phyloP scores from a whole-genome alignment of 2,329 filamentous ascomycete genomes.

The Lomentospora prolificans region DNA sequence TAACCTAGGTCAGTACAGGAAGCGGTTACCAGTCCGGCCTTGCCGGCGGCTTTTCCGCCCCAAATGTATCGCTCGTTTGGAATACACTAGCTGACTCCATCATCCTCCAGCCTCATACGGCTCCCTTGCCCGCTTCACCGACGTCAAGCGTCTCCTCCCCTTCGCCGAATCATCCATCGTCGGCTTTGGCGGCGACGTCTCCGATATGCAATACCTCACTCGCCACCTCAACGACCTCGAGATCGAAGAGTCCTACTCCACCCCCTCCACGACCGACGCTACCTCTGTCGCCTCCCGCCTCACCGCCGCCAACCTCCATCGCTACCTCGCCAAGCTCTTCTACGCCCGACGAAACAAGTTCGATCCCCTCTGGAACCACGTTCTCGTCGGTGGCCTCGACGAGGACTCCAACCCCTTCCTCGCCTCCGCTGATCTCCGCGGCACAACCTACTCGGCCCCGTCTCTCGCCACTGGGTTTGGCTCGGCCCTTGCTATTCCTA shows the following conservation, averaged over 20 bases:
- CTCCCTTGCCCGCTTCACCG: constrained; percentile 89
- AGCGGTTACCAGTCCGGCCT: no score
- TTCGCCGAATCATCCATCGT: constrained; percentile 79
- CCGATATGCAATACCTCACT: constrained; percentile 98
- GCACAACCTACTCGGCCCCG: constrained; percentile 81
- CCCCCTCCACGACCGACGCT: constrained; percentile 29
- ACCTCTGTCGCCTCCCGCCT: constrained; percentile 38
- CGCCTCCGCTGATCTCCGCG: constrained; percentile 81
- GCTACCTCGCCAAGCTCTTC: constrained; percentile 90
- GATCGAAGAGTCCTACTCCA: constrained; percentile 77
- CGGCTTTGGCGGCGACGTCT: constrained; percentile 94
- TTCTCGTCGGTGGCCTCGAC: constrained; percentile 85
- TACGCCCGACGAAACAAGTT: constrained; percentile 93
- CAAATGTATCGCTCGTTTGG: no score
- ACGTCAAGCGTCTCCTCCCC: constrained; percentile 86
- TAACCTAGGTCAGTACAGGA: constrained; percentile 63
- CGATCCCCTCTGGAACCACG: constrained; percentile 94
- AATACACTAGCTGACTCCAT: no score
- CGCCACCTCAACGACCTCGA: constrained; percentile 78
- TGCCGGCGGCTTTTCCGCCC: no score
- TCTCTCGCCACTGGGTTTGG: constrained; percentile 91
- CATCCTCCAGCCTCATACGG: constrained; percentile 95
- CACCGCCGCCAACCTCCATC: constrained; percentile 90
- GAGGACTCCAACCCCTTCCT: constrained; percentile 75
- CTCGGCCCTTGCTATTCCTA: constrained; percentile 82